Percentiles rank a stretch among this genome's conserved stretches.
phyloP scores from a whole-genome alignment of 2,329 filamentous ascomycete genomes.

The Aspergillus luchuensis region DNA sequence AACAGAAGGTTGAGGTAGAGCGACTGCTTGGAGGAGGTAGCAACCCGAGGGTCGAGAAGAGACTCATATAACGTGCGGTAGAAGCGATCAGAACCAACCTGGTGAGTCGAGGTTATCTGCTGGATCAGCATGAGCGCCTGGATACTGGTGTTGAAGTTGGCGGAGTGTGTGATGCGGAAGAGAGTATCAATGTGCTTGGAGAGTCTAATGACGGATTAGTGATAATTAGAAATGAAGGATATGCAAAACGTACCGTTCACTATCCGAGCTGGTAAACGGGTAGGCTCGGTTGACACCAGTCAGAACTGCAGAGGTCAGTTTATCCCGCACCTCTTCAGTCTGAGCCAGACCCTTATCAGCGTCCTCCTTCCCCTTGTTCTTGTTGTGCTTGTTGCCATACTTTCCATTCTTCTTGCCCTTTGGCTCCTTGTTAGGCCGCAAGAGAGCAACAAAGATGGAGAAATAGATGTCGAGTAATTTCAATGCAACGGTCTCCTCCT shows the following conservation, averaged over 20 bases:
- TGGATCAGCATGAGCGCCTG: constrained; percentile 95
- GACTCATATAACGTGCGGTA: constrained; percentile 96
- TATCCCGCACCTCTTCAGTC: constrained; percentile 77
- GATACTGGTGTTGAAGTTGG: constrained; percentile 98
- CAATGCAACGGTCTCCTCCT: constrained; percentile 78
- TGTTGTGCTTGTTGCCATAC: constrained; percentile 41
- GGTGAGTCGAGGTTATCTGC: constrained; percentile 79
- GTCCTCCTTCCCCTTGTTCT: constrained; percentile 54
- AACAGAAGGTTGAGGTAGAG: constrained; percentile 92
- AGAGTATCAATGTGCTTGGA: constrained; percentile 90
- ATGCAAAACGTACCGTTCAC: constrained; percentile 61
- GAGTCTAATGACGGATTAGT: constrained; percentile 55
- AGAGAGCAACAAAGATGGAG: constrained; percentile 75
- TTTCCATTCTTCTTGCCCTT: constrained; percentile 39
- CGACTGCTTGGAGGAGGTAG: constrained; percentile 90
- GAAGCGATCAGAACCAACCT: constrained; percentile 83
- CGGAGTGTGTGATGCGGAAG: constrained; percentile 93
- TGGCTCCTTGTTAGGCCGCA: constrained; percentile 64
- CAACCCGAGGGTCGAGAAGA: constrained; percentile 81
- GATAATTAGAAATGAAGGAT: not conserved
- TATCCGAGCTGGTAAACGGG: constrained; percentile 83
- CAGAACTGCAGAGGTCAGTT: constrained; percentile 86
- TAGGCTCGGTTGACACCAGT: constrained; percentile 95
- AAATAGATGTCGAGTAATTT: constrained; percentile 90
- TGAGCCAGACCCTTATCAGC: constrained; percentile 41